Evolutionary conservation across 2,329 filamentous ascomycete genomes (phyloP).

Genomic region (Neophaeococcomyces aloes): DNA sequence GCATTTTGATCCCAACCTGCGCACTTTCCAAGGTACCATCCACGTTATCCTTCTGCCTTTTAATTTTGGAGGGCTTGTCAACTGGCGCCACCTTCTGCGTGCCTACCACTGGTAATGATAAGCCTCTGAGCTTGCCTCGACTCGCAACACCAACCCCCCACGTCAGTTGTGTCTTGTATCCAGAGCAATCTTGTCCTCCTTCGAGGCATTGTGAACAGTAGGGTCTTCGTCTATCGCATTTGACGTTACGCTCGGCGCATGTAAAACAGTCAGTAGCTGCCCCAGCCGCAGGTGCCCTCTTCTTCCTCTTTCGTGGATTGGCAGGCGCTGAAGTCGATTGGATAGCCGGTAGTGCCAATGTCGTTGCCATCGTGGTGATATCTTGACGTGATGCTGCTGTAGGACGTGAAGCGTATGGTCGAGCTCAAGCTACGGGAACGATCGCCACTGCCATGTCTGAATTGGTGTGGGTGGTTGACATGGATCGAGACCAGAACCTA

Average conservation of each 20-base stretch:
- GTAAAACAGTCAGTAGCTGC: slow-evolving; percentile 93
- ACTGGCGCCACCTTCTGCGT: slow-evolving; percentile 24
- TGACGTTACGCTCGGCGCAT: slow-evolving; percentile 70
- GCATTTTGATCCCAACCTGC: no score
- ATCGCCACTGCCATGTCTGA: no score
- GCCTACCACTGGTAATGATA: slow-evolving; percentile 58
- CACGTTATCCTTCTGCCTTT: not conserved
- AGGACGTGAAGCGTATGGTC: not conserved
- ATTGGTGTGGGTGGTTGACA: no score
- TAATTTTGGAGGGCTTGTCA: slow-evolving; percentile 1
- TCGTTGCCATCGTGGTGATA: not conserved
- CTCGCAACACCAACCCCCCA: slow-evolving; percentile 95
- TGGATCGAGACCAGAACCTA: no score
- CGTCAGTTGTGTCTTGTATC: slow-evolving; percentile 94
- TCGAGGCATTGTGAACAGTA: slow-evolving; percentile 95
- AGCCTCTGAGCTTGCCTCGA: slow-evolving; percentile 80
- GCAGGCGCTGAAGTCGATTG: not conserved
- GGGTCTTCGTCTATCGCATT: slow-evolving; percentile 82
- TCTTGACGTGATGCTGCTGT: not conserved
- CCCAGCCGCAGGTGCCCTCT: slow-evolving; percentile 77
- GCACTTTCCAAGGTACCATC: not conserved
- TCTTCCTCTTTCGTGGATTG: slow-evolving; percentile 56
- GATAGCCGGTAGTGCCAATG: not conserved
- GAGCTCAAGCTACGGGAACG: not conserved
- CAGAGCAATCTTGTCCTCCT: slow-evolving; percentile 81